Conservation (phyloP, 2,329 filamentous ascomycete species). For the Lachnellula hyalina region DNA sequence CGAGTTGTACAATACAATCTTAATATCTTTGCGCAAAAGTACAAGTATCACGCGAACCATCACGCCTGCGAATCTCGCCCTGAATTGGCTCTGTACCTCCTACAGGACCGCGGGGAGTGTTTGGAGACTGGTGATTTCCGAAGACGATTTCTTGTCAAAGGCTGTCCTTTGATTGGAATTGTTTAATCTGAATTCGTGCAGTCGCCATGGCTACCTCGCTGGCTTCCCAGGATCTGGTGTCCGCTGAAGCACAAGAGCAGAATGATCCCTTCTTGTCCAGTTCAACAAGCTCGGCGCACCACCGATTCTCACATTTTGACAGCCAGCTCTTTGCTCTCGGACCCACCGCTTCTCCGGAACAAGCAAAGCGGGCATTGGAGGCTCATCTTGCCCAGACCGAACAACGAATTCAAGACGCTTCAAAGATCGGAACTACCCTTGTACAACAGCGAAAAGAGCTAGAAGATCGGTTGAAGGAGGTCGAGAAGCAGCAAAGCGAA, state of each 20-base stretch:
- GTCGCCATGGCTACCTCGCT: constrained; percentile 32
- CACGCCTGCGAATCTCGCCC: constrained; percentile 2
- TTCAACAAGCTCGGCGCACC: constrained; percentile 51
- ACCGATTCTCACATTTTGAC: constrained; percentile 81
- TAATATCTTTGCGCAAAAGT: background rate
- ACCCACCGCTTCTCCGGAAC: constrained; percentile 71
- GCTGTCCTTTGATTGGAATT: constrained; percentile 5
- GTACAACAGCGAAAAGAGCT: constrained; percentile 83
- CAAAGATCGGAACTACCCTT: constrained; percentile 79
- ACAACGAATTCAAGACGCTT: constrained; percentile 83
- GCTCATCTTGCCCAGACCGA: constrained; percentile 92
- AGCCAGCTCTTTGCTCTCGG: constrained; percentile 72
- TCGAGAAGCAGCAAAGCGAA: constrained; percentile 71
- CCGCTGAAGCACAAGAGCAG: constrained; percentile 14
- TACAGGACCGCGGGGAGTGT: background rate
- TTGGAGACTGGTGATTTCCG: constrained; percentile 2
- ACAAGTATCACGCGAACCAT: background rate
- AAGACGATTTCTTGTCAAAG: background rate
- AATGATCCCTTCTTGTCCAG: constrained; percentile 54
- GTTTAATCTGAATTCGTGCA: background rate
- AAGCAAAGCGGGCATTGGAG: constrained; percentile 83
- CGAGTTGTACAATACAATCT: constrained; percentile 2
- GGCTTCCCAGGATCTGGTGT: constrained; percentile 17
- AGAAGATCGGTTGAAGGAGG: constrained; percentile 73
- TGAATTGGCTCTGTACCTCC: background rate